Percentiles rank a stretch among this genome's conserved stretches.
phyloP scores from a whole-genome alignment of 768 basidiomycete genomes.

The Pholiota molesta region DNA sequence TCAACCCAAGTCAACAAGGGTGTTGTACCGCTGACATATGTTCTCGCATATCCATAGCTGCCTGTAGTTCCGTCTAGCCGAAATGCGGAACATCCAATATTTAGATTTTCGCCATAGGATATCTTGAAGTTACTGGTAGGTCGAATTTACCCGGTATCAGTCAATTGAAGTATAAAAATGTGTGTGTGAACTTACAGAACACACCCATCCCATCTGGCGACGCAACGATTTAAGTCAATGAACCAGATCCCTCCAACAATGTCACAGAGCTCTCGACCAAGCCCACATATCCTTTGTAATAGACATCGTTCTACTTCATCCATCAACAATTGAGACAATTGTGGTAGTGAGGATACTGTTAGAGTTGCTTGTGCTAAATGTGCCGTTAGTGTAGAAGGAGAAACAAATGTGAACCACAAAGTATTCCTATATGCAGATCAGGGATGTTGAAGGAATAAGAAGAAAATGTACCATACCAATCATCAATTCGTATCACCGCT shows the following conservation, averaged over 20 bases:
- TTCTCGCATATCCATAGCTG: constrained; percentile 42
- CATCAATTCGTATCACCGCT: constrained; percentile 69
- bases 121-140: constrained; percentile 64
- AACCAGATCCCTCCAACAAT: constrained; percentile 75
- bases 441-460: not conserved
- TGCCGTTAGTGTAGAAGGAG: constrained; percentile 77
- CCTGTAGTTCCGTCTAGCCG: constrained; percentile 45
- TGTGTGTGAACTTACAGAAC: constrained; percentile 58
- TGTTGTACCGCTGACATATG: constrained; percentile 38
- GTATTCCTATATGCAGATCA: constrained; percentile 54
- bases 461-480: constrained; percentile 45
- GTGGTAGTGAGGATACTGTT: constrained; percentile 72
- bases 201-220: constrained; percentile 82
- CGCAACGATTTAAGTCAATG: constrained; percentile 69
- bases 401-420: constrained; percentile 72
- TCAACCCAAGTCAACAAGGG: constrained; percentile 59
- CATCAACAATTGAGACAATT: constrained; percentile 71
- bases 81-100: constrained; percentile 62
- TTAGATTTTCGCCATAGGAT: constrained; percentile 49
- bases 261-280: constrained; percentile 57
- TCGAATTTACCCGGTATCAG: not conserved
- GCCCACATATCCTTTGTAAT: constrained; percentile 67
- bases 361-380: constrained; percentile 83
- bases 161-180: not conserved
- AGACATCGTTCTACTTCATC: constrained; percentile 80